A percentile compares a stretch with the other conserved stretches of the same genome.
Conservation (phyloP, 2,329 filamentous ascomycete genomes). For the Botrytis deweyae region DNA sequence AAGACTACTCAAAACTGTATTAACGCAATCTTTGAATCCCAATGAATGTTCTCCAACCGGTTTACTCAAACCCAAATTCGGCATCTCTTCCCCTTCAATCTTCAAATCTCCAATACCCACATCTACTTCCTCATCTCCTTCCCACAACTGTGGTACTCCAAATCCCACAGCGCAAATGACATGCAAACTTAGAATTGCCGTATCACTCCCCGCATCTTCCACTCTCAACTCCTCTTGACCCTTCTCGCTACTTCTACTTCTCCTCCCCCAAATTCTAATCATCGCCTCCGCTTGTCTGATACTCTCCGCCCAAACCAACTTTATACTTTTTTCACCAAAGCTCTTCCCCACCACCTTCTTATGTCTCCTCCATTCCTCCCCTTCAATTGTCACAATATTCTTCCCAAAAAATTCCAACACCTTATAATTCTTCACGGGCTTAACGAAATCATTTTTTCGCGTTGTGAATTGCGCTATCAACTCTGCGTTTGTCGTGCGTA, state of each 20-base stretch:
- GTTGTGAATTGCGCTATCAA: slow-evolving; percentile 34
- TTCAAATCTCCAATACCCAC: neutral
- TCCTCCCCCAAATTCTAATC: slow-evolving; percentile 48
- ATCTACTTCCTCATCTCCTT: slow-evolving; percentile 38
- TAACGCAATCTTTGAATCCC: slow-evolving; percentile 51
- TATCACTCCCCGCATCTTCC: slow-evolving; percentile 44
- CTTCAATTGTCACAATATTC: slow-evolving; percentile 38
- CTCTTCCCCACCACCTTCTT: slow-evolving; percentile 37
- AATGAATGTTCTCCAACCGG: slow-evolving; percentile 37
- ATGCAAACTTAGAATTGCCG: slow-evolving; percentile 52
- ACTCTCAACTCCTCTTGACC: slow-evolving; percentile 38
- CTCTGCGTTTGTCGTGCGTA: slow-evolving; percentile 36
- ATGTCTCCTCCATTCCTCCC: slow-evolving; percentile 39
- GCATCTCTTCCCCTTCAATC: neutral
- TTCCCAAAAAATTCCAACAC: slow-evolving; percentile 38
- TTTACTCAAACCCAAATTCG: slow-evolving; percentile 7
- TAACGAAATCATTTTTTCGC: slow-evolving; percentile 36
- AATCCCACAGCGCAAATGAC: slow-evolving; percentile 56
- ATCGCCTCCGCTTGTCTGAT: slow-evolving; percentile 48
- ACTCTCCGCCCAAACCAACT: slow-evolving; percentile 45
- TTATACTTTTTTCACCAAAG: slow-evolving; percentile 49
- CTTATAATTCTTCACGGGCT: slow-evolving; percentile 36
- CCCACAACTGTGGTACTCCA: slow-evolving; percentile 41
- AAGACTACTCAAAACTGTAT: slow-evolving; percentile 48
- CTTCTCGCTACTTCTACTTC: slow-evolving; percentile 39